Evolutionary conservation across 139 green algal genomes (phyloP).

Genomic region (Tetraselmis chui): DNA sequence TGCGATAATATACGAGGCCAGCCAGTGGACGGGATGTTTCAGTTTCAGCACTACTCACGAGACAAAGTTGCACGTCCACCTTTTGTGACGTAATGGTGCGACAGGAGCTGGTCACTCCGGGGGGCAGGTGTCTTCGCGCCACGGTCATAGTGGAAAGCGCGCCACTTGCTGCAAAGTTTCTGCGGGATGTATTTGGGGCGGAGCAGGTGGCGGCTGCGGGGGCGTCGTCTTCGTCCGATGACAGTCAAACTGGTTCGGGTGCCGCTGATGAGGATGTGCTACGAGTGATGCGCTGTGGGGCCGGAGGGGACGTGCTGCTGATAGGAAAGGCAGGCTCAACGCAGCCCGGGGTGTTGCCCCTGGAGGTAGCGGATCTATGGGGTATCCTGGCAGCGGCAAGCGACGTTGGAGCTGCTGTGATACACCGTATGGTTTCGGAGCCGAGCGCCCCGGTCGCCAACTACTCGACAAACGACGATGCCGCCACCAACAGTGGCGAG

Average conservation of each 20-base stretch:
- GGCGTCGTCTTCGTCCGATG: not conserved
- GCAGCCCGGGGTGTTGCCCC: not conserved
- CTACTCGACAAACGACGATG: not conserved
- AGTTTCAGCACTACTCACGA: too few species aligned
- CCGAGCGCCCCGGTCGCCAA: not conserved
- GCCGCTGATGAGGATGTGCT: not conserved
- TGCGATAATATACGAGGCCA: too few species aligned
- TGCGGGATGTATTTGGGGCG: not conserved
- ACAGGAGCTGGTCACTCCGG: too few species aligned
- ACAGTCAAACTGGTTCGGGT: not conserved
- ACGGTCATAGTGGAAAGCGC: not conserved
- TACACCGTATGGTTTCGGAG: not conserved
- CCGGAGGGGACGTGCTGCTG: not conserved
- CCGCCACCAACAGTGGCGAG: too few species aligned
- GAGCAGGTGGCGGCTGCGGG: not conserved
- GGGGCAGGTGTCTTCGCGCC: too few species aligned
- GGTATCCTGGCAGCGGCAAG: not conserved
- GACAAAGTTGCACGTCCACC: too few species aligned
- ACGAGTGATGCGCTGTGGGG: too few species aligned
- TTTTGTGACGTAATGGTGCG: too few species aligned
- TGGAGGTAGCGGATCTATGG: not conserved
- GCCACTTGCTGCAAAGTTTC: not conserved
- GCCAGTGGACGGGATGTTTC: too few species aligned
- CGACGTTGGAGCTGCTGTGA: not conserved
- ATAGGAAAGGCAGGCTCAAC: not conserved